Evolutionary conservation across 1,139 yeast species (phyloP), one percentile per base, ranked within the genome.

Genomic region (Hyphopichia fennica): DNA sequence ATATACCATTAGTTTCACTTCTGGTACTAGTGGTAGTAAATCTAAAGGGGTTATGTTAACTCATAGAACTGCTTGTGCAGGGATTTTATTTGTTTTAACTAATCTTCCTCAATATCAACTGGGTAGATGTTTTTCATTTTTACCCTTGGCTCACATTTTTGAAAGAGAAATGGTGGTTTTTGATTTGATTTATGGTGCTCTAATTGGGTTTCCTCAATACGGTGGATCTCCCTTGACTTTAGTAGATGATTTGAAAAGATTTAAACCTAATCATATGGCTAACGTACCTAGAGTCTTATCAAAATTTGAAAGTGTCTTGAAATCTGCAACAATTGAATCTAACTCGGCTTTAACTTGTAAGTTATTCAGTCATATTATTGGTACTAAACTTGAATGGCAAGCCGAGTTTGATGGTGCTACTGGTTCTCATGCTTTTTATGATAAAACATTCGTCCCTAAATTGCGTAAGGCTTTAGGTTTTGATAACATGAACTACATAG

Each of bases 241-340:
- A 39, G 60, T 83, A 41, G 84, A 81, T 30, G 88, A 84, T 53
- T 69, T 83, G 60, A 69, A 69, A 47, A 50, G 69, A 18, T 65
- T 77, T 52, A 79, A 79, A 56, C 90, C 90, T 2, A 65, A 72
- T 37, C 60, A 63, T 35, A 61, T 81, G 54, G 62, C 77, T 30
- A 72, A 79, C 49, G 93, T 85, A 27, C 93, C 93, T 3, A 68
- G 91, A 47, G 77, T 85, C 6, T 74, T 75, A 54, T 79, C 84
- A 42, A 77, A 82, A 53, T 67, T 85, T 45, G 90, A 84, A 56
- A 62, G 75, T 38, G 75, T 74, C 3, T 54, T 78, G 44, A 76
- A 74, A 52, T 59, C 65, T 41, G 61, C 69, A 45, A 58, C 68
- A 22, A 36, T 62, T 35, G 57, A 63, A 39, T 52, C 58, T 31